These are phyloP conservation scores for Physcia stellaris DNA, from an alignment of 495 filamentous ascomycete genomes.

Conservation along the genomic window DNA sequence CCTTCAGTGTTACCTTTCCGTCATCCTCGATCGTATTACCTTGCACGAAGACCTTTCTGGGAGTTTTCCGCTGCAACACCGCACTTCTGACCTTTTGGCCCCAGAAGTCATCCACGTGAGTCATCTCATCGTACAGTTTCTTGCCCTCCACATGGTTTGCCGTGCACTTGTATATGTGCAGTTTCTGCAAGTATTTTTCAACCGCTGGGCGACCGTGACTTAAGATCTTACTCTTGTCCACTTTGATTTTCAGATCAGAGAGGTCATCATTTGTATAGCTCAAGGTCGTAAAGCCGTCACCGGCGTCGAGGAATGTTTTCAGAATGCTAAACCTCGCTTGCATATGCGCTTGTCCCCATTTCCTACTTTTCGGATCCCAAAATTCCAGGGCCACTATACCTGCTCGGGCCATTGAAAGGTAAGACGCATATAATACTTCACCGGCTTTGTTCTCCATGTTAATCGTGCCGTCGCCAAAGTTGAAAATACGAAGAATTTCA, in stretches of 20 bases:
- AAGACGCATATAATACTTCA: slow-evolving; percentile 71
- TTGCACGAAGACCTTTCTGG: slow-evolving; percentile 92
- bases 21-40: slow-evolving; percentile 69
- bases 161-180: slow-evolving; percentile 86
- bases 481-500: slow-evolving; percentile 77
- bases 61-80: slow-evolving; percentile 76
- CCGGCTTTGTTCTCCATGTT: slow-evolving; percentile 66
- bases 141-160: slow-evolving; percentile 66
- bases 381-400: slow-evolving; percentile 74
- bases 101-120: slow-evolving; percentile 69
- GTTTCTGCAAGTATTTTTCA: slow-evolving; percentile 75
- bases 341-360: slow-evolving; percentile 93
- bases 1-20: slow-evolving; percentile 63
- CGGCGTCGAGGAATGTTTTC: slow-evolving; percentile 73
- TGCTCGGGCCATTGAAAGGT: slow-evolving; percentile 84
- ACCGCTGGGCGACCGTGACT: slow-evolving; percentile 57
- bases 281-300: slow-evolving; percentile 68
- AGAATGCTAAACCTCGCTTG: slow-evolving; percentile 90
- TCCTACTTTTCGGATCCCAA: slow-evolving; percentile 72
- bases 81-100: slow-evolving; percentile 58
- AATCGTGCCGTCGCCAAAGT: slow-evolving; percentile 60
- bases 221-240: slow-evolving; percentile 78
- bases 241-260: slow-evolving; percentile 60
- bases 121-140: slow-evolving; percentile 71
- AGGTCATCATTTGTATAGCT: slow-evolving; percentile 61